A percentile compares a stretch with the other conserved stretches of the same genome.
Evolutionary conservation across 352 stramenopile species (phyloP).

Genomic region (Globisporangium middletonii): DNA sequence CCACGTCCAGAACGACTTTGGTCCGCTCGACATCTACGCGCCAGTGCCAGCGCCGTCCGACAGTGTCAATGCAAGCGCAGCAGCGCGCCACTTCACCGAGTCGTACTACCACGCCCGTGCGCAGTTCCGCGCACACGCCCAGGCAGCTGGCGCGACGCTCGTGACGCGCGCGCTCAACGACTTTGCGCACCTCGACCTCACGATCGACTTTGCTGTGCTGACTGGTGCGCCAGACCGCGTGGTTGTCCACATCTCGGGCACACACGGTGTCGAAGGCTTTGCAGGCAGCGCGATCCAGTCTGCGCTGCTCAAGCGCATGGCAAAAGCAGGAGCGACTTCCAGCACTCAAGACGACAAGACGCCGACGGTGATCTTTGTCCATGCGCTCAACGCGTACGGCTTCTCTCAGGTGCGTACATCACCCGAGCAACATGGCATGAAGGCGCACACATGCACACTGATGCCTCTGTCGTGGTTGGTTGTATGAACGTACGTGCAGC

Average conservation of each 20-base stretch:
- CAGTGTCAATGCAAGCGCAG: neutral
- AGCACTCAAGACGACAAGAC: constrained; percentile 6
- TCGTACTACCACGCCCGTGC: constrained; percentile 63
- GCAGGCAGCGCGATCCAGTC: constrained; percentile 80
- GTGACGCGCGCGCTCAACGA: constrained; percentile 42
- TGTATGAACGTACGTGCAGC: constrained; percentile 10
- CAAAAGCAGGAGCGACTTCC: neutral
- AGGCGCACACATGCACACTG: no score
- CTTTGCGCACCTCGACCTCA: constrained; percentile 41
- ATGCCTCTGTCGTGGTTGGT: no score
- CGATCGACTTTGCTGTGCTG: constrained; percentile 62
- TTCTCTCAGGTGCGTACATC: constrained; percentile 54
- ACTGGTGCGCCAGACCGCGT: constrained; percentile 36
- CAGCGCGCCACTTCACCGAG: constrained; percentile 29
- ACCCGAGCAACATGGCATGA: no score
- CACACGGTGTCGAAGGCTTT: constrained; percentile 79
- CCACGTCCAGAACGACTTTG: constrained; percentile 44
- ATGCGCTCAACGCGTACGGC: constrained; percentile 91
- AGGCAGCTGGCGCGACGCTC: constrained; percentile 28
- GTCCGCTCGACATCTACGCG: constrained; percentile 37
- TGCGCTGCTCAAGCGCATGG: constrained; percentile 29
- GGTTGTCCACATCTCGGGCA: constrained; percentile 75
- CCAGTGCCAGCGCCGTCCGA: neutral
- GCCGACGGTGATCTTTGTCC: constrained; percentile 88
- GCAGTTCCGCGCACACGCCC: constrained; percentile 42